Conservation (phyloP, 2,329 filamentous ascomycete species). For the Coniochaeta sp. region DNA sequence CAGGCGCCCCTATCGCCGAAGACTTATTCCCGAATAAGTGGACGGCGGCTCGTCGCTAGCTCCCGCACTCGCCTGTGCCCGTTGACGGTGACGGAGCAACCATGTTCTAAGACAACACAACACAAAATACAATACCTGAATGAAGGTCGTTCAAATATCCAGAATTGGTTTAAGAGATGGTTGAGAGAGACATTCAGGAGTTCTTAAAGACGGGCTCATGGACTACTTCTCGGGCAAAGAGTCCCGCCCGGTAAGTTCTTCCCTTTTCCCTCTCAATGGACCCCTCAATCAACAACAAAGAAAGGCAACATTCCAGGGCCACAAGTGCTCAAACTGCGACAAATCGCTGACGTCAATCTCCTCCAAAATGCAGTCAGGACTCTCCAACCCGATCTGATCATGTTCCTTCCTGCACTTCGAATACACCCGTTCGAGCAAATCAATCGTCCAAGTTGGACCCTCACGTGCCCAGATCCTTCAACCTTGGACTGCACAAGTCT, state of each 20-base stretch:
- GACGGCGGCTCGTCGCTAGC: neutral
- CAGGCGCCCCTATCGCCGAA: neutral
- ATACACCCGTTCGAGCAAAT: constrained; percentile 6
- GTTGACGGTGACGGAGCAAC: neutral
- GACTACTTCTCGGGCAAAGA: constrained; percentile 37
- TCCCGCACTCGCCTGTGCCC: neutral
- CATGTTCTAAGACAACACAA: neutral
- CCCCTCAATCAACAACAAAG: neutral
- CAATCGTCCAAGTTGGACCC: constrained; percentile 8
- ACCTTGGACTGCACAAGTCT: constrained; percentile 6
- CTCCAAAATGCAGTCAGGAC: neutral
- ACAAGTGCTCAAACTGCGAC: too few species aligned
- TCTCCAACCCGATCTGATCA: constrained; percentile 3
- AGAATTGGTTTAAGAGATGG: too few species aligned
- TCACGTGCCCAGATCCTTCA: constrained; percentile 6
- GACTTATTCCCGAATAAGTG: neutral
- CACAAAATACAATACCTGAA: too few species aligned
- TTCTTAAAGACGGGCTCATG: constrained; percentile 44
- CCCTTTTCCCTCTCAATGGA: neutral
- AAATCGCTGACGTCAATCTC: neutral
- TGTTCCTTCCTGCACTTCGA: neutral
- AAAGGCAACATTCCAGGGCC: neutral
- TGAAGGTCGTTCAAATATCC: too few species aligned
- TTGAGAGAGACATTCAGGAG: constrained; percentile 36
- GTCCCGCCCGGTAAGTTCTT: constrained; percentile 24